Conservation (phyloP, 2,329 filamentous ascomycete genomes). For the Monilinia aucupariae region DNA sequence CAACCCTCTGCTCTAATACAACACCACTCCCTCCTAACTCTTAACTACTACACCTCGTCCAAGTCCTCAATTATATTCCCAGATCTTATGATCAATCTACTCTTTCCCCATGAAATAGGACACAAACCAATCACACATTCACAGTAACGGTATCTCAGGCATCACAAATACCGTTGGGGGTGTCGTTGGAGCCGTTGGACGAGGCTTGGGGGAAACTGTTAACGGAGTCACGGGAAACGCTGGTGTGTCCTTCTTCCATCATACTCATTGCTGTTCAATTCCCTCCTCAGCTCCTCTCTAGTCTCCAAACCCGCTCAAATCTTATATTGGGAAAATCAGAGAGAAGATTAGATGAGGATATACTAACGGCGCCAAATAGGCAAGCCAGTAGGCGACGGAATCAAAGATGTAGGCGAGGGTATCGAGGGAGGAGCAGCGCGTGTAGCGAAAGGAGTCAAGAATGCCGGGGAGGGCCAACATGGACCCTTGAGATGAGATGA, state of each 20-base stretch:
- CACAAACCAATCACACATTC: neutral
- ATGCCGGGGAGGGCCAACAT: conserved; percentile 26
- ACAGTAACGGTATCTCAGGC: conserved; percentile 24
- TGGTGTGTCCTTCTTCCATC: neutral
- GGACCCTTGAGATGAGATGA: conserved; percentile 11
- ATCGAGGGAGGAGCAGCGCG: conserved; percentile 26
- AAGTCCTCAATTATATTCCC: neutral
- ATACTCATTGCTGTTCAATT: no score
- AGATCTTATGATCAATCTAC: no score
- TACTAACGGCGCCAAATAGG: conserved; percentile 6
- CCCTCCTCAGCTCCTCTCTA: no score
- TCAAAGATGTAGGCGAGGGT: conserved; percentile 26
- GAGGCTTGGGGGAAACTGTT: conserved; percentile 28
- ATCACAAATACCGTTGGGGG: conserved; percentile 26
- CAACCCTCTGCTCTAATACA: no score
- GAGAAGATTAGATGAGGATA: no score
- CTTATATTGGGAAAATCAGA: no score
- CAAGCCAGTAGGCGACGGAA: conserved; percentile 28
- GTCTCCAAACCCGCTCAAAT: no score
- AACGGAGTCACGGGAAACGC: conserved; percentile 25
- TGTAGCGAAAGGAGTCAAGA: conserved; percentile 27
- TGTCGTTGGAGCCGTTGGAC: conserved; percentile 26
- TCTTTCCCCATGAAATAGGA: neutral
- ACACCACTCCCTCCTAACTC: no score
- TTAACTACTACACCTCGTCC: no score